A percentile compares a stretch with the other conserved stretches of the same genome.
phyloP scores from a whole-genome alignment of 495 filamentous ascomycete species.

The Penicillium bialowiezense region DNA sequence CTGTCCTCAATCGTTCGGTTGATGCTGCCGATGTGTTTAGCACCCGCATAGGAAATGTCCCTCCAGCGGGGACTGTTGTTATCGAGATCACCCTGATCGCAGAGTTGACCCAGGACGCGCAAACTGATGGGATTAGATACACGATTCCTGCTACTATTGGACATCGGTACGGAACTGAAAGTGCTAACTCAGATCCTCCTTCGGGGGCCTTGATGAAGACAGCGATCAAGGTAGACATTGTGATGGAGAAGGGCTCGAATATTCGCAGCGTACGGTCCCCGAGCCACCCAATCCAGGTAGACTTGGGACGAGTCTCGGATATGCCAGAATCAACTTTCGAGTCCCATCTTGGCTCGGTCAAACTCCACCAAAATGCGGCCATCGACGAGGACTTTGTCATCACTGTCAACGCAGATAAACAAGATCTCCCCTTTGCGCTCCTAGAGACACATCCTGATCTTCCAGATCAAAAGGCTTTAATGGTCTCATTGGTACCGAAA shows the following conservation, averaged over 20 bases:
- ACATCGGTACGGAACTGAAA: slow-evolving; percentile 56
- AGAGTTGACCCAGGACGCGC: slow-evolving; percentile 65
- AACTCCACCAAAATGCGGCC: slow-evolving; percentile 38
- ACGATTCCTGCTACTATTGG: slow-evolving; percentile 62
- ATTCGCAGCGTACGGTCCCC: slow-evolving; percentile 60
- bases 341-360: slow-evolving; percentile 55
- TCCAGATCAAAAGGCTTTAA: slow-evolving; percentile 7
- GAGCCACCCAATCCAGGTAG: slow-evolving; percentile 61
- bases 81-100: slow-evolving; percentile 63
- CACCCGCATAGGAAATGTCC: slow-evolving; percentile 62
- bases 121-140: slow-evolving; percentile 59
- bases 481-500: slow-evolving; percentile 12
- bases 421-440: slow-evolving; percentile 9
- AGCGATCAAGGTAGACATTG: slow-evolving; percentile 55
- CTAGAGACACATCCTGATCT: slow-evolving; percentile 10
- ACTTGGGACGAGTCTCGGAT: slow-evolving; percentile 52
- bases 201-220: slow-evolving; percentile 34
- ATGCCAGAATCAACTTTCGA: slow-evolving; percentile 40
- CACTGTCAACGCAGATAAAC: slow-evolving; percentile 5
- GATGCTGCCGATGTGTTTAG: slow-evolving; percentile 61
- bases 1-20: slow-evolving; percentile 57
- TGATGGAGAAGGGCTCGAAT: slow-evolving; percentile 51
- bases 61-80: slow-evolving; percentile 46
- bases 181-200: not conserved
- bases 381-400: slow-evolving; percentile 51